Percentiles rank a stretch among this genome's conserved stretches.
Evolutionary conservation across 805 yeast genomes (phyloP).

Genomic region (Vanderwaltozyma tropicalis): DNA sequence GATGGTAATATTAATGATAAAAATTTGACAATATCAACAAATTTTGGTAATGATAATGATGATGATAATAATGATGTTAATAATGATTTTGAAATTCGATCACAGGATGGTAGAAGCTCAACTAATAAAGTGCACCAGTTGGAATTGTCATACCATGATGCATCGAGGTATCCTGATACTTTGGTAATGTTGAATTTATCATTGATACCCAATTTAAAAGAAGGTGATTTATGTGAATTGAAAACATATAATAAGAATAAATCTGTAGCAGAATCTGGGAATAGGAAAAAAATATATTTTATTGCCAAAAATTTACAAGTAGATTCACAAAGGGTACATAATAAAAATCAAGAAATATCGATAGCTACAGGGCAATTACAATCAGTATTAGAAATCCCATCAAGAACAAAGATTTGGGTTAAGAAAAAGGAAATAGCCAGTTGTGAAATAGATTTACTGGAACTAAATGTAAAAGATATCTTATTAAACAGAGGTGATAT

Average conservation of each 20-base stretch:
- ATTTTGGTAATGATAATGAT: neutral
- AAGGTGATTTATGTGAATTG: constrained; percentile 72
- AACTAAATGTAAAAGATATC: constrained; percentile 69
- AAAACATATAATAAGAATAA: constrained; percentile 33
- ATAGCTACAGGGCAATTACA: constrained; percentile 52
- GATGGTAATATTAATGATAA: neutral
- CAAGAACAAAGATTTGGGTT: constrained; percentile 57
- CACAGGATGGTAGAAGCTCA: neutral
- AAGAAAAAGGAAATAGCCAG: constrained; percentile 34
- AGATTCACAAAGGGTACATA: neutral
- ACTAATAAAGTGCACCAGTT: constrained; percentile 10
- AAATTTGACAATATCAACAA: neutral
- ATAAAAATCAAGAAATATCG: constrained; percentile 33
- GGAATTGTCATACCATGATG: constrained; percentile 48
- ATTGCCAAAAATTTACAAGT: constrained; percentile 6
- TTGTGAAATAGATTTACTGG: constrained; percentile 64
- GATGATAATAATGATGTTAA: neutral
- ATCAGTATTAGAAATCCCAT: constrained; percentile 49
- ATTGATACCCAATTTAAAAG: constrained; percentile 49
- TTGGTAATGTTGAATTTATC: constrained; percentile 54
- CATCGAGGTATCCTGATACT: constrained; percentile 39
- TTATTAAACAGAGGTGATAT: constrained; percentile 81
- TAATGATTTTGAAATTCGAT: neutral
- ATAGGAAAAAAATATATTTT: constrained; percentile 9
- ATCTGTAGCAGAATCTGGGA: constrained; percentile 1